Percentiles rank a stretch among this genome's conserved stretches.
Evolutionary conservation across 805 yeast genomes (phyloP).

Genomic region (Phaffomyces thermotolerans): DNA sequence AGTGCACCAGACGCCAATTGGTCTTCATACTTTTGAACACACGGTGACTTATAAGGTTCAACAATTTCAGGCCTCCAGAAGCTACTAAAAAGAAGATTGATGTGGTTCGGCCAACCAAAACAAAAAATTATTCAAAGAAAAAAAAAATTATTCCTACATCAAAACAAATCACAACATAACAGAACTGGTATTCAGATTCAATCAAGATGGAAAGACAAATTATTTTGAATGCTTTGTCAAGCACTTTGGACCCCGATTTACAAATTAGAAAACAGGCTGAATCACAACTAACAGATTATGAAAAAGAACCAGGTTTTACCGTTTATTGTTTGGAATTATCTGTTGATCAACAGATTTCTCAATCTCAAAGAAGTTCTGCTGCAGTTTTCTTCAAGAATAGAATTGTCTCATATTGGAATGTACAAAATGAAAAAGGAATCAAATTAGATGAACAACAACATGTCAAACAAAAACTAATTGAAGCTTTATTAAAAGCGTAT

Average conservation of each 20-base stretch:
- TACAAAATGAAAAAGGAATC: constrained; percentile 25
- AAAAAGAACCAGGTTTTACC: constrained; percentile 52
- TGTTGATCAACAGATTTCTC: constrained; percentile 35
- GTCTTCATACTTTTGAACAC: background rate
- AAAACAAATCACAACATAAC: background rate
- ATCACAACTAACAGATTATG: constrained; percentile 40
- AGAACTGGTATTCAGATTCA: background rate
- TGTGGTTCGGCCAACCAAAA: background rate
- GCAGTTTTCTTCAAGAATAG: constrained; percentile 67
- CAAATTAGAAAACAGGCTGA: constrained; percentile 48
- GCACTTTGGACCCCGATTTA: constrained; percentile 47
- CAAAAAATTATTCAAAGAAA: background rate
- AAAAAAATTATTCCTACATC: background rate
- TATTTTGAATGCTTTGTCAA: constrained; percentile 42
- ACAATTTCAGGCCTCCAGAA: background rate
- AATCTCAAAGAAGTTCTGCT: constrained; percentile 46
- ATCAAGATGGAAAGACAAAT: constrained; percentile 36
- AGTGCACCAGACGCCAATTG: constrained; percentile 18
- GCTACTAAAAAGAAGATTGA: background rate
- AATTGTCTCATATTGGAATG: constrained; percentile 47
- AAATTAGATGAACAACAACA: constrained; percentile 43
- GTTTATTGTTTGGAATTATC: constrained; percentile 45
- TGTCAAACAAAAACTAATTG: constrained; percentile 47
- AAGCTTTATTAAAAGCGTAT: constrained; percentile 39
- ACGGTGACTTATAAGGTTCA: too few species aligned